A percentile compares a stretch with the other conserved stretches of the same genome.
phyloP scores from a whole-genome alignment of 2,329 filamentous ascomycete species.

The Myriosclerotinia duriaeana region DNA sequence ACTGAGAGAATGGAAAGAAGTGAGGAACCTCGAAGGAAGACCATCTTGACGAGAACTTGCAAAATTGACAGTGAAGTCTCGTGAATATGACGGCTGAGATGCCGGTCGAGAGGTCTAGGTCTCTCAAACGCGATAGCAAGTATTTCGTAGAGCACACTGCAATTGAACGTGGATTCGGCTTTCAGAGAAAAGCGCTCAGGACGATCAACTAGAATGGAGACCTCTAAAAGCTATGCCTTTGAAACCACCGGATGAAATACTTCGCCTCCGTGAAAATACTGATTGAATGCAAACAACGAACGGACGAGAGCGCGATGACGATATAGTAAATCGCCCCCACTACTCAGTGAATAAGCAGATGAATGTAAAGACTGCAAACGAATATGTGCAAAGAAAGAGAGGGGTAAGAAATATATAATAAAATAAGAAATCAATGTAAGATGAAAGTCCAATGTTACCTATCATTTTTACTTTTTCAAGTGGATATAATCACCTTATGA shows the following conservation, averaged over 20 bases:
- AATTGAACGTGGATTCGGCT: background rate
- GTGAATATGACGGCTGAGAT: background rate
- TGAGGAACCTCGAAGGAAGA: background rate
- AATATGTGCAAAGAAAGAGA: background rate
- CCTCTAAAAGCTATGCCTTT: background rate
- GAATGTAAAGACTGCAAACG: background rate
- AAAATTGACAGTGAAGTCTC: background rate
- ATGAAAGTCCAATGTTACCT: background rate
- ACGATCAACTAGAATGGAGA: background rate
- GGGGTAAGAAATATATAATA: background rate
- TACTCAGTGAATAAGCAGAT: background rate
- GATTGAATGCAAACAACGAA: slow-evolving; percentile 7
- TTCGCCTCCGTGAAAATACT: background rate
- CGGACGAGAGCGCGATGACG: background rate
- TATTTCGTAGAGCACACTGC: background rate
- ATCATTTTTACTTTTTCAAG: background rate
- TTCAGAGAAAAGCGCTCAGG: background rate
- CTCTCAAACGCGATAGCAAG: background rate
- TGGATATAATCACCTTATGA: background rate
- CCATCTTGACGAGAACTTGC: background rate
- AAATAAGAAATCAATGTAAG: background rate
- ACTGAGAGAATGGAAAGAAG: background rate
- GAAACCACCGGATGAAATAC: background rate
- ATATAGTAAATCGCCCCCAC: background rate
- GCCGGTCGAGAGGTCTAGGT: no score